A percentile compares a stretch with the other conserved stretches of the same genome.
Conservation (phyloP, 2,329 filamentous ascomycete genomes). For the Scytalidium sp. region DNA sequence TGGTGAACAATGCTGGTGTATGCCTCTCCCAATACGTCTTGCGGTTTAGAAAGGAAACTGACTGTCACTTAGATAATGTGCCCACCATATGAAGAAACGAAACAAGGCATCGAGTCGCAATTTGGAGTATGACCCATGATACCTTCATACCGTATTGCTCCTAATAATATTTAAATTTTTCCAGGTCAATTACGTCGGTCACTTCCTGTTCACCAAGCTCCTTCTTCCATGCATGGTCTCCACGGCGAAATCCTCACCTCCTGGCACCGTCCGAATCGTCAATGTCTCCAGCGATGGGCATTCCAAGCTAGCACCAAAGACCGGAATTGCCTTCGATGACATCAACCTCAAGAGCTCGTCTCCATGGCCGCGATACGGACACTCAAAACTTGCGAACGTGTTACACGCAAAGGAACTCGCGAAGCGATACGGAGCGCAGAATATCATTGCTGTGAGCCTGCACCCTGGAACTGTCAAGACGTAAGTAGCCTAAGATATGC, state of each 20-base stretch:
- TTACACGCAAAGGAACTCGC: conserved; percentile 11
- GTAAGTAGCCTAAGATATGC: not conserved
- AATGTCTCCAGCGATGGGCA: conserved; percentile 7
- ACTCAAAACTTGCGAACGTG: conserved; percentile 17
- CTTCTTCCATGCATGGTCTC: conserved; percentile 24
- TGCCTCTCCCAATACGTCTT: conserved; percentile 22
- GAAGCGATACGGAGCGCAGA: conserved; percentile 3
- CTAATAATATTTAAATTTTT: not conserved
- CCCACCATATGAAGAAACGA: conserved; percentile 3
- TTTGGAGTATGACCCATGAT: not conserved
- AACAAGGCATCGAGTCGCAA: conserved; percentile 27
- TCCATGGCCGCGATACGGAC: conserved; percentile 13
- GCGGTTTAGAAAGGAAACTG: not conserved
- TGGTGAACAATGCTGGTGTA: conserved; percentile 34
- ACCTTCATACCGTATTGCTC: not conserved
- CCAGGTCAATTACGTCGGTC: conserved; percentile 25
- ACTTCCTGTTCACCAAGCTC: conserved; percentile 29
- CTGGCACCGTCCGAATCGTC: conserved; percentile 22
- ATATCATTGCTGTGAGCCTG: conserved; percentile 8
- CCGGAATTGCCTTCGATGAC: conserved; percentile 10
- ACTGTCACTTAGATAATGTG: conserved; percentile 5
- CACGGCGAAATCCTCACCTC: conserved; percentile 17
- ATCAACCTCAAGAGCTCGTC: conserved; percentile 14
- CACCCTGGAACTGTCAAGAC: conserved; percentile 17
- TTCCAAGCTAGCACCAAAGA: conserved; percentile 5